Evolutionary conservation across 2,329 filamentous ascomycete genomes (phyloP).

Genomic region (Ophiognomonia clavigignenti-juglandacearum): DNA sequence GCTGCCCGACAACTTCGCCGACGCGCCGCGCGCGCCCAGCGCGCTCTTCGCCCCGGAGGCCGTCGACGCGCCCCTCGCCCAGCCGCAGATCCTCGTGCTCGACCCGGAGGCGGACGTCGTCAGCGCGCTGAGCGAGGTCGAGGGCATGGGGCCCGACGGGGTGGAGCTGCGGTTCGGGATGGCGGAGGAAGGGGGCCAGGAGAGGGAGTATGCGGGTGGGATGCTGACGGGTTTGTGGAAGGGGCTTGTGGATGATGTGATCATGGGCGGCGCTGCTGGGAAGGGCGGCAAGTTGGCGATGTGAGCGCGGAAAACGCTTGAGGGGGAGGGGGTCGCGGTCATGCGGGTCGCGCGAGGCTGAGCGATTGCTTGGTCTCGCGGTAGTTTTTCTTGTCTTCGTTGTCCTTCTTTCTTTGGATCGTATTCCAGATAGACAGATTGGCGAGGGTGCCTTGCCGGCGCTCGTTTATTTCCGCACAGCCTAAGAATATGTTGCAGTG

Average conservation of each 20-base stretch:
- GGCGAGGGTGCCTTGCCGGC: background rate
- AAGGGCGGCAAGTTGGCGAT: conserved; percentile 19
- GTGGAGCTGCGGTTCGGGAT: conserved; percentile 47
- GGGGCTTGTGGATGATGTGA: conserved; percentile 50
- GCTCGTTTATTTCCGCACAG: too few species aligned
- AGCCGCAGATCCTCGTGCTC: conserved; percentile 48
- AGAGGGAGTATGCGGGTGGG: conserved; percentile 28
- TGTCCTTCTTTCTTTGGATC: background rate
- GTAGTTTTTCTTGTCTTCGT: background rate
- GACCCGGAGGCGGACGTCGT: conserved; percentile 47
- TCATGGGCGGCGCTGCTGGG: conserved; percentile 19
- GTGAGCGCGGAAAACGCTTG: background rate
- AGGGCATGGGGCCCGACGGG: conserved; percentile 52
- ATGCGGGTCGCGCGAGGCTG: background rate
- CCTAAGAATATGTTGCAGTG: too few species aligned
- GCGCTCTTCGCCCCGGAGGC: conserved; percentile 39
- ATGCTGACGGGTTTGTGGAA: conserved; percentile 53
- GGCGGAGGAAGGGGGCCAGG: background rate
- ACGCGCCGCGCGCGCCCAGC: conserved; percentile 31
- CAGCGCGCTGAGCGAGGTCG: conserved; percentile 51
- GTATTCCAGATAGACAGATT: conserved; percentile 1
- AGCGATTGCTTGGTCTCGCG: background rate
- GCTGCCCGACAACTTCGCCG: conserved; percentile 54
- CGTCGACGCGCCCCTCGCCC: conserved; percentile 34
- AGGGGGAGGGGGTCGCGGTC: background rate